Evolutionary conservation across 257 asterid genomes (phyloP).

Genomic region (Hygrophila difformis): DNA sequence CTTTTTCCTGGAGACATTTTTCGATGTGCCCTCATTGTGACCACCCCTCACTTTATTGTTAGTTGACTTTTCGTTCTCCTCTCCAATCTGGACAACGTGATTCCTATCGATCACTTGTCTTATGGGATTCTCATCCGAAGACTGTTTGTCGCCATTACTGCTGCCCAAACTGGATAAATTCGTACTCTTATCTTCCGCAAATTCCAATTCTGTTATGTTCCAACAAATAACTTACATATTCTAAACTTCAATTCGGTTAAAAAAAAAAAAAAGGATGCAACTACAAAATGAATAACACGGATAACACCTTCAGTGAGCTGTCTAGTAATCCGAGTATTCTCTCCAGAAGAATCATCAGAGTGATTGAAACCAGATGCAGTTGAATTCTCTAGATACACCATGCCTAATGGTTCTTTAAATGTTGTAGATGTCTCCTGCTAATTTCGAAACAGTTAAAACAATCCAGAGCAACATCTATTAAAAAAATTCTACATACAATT

Average conservation of each 20-base stretch:
- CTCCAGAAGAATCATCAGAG: constrained; percentile 23
- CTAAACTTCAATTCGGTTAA: neutral
- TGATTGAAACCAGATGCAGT: constrained; percentile 17
- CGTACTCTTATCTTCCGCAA: constrained; percentile 19
- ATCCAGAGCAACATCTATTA: constrained; percentile 16
- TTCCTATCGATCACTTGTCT: constrained; percentile 31
- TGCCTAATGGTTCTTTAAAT: constrained; percentile 46
- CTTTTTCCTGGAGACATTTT: constrained; percentile 19
- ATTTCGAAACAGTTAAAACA: constrained; percentile 9
- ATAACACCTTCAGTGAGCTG: constrained; percentile 72
- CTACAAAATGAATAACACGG: constrained; percentile 11
- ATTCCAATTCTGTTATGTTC: constrained; percentile 21
- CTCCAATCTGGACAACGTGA: constrained; percentile 26
- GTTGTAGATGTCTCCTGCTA: constrained; percentile 41
- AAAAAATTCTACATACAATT: neutral
- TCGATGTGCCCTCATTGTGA: constrained; percentile 18
- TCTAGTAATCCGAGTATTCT: constrained; percentile 44
- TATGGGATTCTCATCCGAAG: constrained; percentile 41
- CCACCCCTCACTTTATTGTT: constrained; percentile 18
- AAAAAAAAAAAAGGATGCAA: neutral
- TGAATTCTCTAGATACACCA: constrained; percentile 32
- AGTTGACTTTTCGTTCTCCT: constrained; percentile 16
- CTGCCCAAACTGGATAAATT: constrained; percentile 18
- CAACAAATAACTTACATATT: neutral
- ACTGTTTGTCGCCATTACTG: constrained; percentile 12